These are phyloP conservation scores for Halocafeteria seosinensis DNA, from an alignment of 108 stramenopile species.

Conservation along the genomic window DNA sequence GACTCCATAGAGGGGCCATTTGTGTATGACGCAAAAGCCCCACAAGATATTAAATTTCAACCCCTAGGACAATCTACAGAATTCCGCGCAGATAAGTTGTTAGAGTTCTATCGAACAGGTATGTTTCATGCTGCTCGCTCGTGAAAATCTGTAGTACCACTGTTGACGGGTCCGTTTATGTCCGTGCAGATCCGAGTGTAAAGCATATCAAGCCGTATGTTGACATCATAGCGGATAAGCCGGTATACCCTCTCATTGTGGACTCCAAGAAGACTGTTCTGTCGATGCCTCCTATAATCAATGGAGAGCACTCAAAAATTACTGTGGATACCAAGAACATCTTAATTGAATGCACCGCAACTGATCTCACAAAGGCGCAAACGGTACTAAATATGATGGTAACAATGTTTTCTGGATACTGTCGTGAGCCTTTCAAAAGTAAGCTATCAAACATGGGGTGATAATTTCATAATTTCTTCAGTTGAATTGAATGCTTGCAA, in stretches of 20 bases:
- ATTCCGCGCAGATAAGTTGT: constrained; percentile 28
- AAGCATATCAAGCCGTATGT: constrained; percentile 95
- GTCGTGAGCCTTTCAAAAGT: constrained; percentile 62
- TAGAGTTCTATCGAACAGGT: constrained; percentile 68
- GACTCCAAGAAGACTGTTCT: constrained; percentile 62
- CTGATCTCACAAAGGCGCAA: constrained; percentile 94
- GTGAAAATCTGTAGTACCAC: too few species aligned
- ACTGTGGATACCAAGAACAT: constrained; percentile 76
- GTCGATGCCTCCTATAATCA: constrained; percentile 94
- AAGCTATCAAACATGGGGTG: too few species aligned
- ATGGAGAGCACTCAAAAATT: constrained; percentile 72
- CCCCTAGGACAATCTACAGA: constrained; percentile 64
- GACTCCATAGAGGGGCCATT: constrained; percentile 74
- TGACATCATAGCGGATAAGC: constrained; percentile 73
- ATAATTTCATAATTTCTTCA: too few species aligned
- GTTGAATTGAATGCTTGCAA: too few species aligned
- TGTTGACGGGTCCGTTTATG: too few species aligned
- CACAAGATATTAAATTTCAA: constrained; percentile 68
- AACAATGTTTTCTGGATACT: constrained; percentile 88
- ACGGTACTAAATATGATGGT: constrained; percentile 95
- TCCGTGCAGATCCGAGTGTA: too few species aligned
- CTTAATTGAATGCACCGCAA: constrained; percentile 97
- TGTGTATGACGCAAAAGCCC: constrained; percentile 63
- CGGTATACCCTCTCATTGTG: constrained; percentile 76
- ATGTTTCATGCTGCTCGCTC: too few species aligned